These are phyloP conservation scores for Rhytidiadelphus loreus DNA, from an alignment of 225 moss, liverwort and hornwort genomes.

Conservation along the genomic window DNA sequence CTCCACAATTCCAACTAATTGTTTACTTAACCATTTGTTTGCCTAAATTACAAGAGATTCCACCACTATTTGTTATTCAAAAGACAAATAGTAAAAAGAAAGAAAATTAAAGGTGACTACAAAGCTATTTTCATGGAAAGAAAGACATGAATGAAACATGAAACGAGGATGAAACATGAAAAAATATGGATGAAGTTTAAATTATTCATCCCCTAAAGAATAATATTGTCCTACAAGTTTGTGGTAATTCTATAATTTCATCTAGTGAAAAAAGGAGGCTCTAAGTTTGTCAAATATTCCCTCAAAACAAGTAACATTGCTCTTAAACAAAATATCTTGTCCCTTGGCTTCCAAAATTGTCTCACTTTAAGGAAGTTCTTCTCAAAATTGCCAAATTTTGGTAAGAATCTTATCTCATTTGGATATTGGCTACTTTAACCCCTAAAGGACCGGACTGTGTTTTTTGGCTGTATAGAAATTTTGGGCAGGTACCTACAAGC, in stretches of 20 bases:
- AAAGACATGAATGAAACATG: background rate
- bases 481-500: no score
- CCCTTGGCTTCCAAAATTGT: background rate
- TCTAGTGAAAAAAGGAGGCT: background rate
- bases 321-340: no score
- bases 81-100: no score
- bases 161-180: background rate
- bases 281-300: background rate
- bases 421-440: background rate
- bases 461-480: no score
- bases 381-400: background rate
- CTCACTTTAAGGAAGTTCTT: rapidly evolving
- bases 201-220: background rate
- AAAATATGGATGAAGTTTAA: background rate
- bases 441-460: no score
- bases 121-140: background rate
- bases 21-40: no score
- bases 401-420: background rate
- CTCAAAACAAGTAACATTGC: background rate
- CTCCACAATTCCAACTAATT: no score
- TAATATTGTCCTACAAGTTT: background rate
- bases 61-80: no score
- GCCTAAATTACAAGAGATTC: no score
- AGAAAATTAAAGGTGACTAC: no score
- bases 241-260: background rate